Evolutionary conservation across 108 stramenopile genomes (phyloP), one percentile per base, ranked within the genome.

Genomic region (Discostella stelligeroides): DNA sequence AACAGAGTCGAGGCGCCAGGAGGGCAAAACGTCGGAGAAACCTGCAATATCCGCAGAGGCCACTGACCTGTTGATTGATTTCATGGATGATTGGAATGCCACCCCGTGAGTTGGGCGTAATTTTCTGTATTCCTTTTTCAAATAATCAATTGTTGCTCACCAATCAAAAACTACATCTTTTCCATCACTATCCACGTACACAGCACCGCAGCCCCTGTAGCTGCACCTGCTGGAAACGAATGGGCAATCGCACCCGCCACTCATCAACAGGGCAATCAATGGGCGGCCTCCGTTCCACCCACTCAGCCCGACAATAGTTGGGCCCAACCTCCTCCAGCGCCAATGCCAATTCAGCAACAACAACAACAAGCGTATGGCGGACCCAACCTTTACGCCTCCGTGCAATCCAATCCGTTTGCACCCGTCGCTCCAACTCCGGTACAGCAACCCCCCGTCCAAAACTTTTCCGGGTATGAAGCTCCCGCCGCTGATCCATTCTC

Each of bases 11-110:
- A 60, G 51, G 40, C 72, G 53, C 7, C 73, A 56, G 24, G 41
- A 54, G 12, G 64, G 50, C 18, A 45, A 48, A 61, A 41, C 62
- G 1, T 7, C 28, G 5, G 70, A 73, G 23, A 80, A 70, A 59
- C 60, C 77, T 21, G 56, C 29, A 13, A 70, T 80, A 1, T 75
- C 79, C 4, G 39, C 73, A 7, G 76, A 76, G 72, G 75, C 70
- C 20, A 60, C 68, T n/a, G 80, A 85, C 73, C 45, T 86, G 18
- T 68, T 86, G 62, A 82, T 87, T 59, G 86, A 87, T 60, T 87
- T 87, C 64, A 80, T 80, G 79, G 76, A 70, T n/a, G 86, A 82
- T 49, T 77, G 61, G 43, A 61, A 69, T 60, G 17, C 68, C n/a
- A 66, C 64, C 27, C 61, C 68, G 76, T 77, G 50, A 70, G 74